Conservation (phyloP, 257 asterid genomes). For the Nicotiana benthamiana region DNA sequence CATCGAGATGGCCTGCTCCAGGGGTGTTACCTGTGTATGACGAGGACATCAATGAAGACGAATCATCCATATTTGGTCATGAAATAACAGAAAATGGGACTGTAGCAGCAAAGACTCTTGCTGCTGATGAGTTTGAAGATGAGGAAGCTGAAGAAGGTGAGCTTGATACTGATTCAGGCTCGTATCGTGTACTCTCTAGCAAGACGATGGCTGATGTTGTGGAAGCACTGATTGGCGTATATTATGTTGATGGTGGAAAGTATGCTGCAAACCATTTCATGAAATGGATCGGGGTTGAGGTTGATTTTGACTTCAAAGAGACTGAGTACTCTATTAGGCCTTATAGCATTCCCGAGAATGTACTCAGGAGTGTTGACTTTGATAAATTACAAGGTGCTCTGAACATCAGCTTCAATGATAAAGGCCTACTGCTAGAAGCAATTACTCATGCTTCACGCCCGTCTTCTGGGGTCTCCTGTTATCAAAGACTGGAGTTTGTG, state of each 20-base stretch:
- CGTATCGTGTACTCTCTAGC: slow-evolving; percentile 94
- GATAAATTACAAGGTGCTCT: slow-evolving; percentile 66
- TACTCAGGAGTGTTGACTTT: slow-evolving; percentile 68
- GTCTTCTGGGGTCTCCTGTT: slow-evolving; percentile 93
- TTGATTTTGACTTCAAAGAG: slow-evolving; percentile 67
- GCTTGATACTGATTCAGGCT: slow-evolving; percentile 85
- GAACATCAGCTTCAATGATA: slow-evolving; percentile 53
- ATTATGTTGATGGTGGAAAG: slow-evolving; percentile 93
- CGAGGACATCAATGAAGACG: slow-evolving; percentile 71
- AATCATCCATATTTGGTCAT: slow-evolving; percentile 41
- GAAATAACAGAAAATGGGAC: slow-evolving; percentile 23
- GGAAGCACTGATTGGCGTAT: slow-evolving; percentile 92
- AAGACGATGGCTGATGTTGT: slow-evolving; percentile 97
- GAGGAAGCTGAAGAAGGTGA: slow-evolving; percentile 94
- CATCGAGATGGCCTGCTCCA: slow-evolving; percentile 98
- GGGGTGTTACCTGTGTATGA: slow-evolving; percentile 95
- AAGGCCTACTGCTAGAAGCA: slow-evolving; percentile 83
- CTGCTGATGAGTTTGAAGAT: slow-evolving; percentile 49
- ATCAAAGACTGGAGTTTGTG: slow-evolving; percentile 91
- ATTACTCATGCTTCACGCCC: slow-evolving; percentile 99
- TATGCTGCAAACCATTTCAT: slow-evolving; percentile 87
- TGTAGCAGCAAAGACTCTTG: slow-evolving; percentile 17
- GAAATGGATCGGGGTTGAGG: slow-evolving; percentile 89
- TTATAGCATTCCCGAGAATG: slow-evolving; percentile 50
- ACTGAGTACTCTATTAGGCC: slow-evolving; percentile 42